Conservation (phyloP, 2,329 filamentous ascomycete genomes). For the Trichophyton verrucosum region DNA sequence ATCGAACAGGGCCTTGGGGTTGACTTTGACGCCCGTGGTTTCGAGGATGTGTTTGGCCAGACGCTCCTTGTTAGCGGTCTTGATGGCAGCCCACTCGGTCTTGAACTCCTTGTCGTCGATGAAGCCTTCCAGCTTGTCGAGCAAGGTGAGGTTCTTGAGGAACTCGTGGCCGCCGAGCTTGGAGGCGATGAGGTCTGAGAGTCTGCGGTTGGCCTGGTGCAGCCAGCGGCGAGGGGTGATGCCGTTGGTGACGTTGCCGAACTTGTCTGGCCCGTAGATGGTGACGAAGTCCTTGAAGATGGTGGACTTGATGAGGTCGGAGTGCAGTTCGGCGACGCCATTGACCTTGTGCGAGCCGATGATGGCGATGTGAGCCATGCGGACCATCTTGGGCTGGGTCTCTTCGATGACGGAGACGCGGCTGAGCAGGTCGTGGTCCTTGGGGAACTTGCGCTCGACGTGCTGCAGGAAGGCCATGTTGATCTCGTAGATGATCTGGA, state of each 20-base stretch:
- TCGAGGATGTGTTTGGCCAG: constrained; percentile 84
- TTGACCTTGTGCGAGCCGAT: constrained; percentile 99
- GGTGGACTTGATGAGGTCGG: constrained; percentile 95
- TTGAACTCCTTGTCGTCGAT: constrained; percentile 81
- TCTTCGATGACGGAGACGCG: constrained; percentile 98
- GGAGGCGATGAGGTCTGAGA: constrained; percentile 83
- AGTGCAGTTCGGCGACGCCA: constrained; percentile 93
- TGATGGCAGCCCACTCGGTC: constrained; percentile 92
- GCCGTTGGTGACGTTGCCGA: constrained; percentile 96
- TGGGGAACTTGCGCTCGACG: constrained; percentile 82
- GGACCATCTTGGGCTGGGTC: constrained; percentile 90
- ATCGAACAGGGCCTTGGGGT: constrained; percentile 81
- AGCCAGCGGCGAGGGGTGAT: constrained; percentile 94
- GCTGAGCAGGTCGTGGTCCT: constrained; percentile 70
- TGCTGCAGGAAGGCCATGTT: constrained; percentile 85
- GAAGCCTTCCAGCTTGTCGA: constrained; percentile 75
- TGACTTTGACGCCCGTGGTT: constrained; percentile 66
- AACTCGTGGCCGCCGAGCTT: constrained; percentile 75
- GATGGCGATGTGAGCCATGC: constrained; percentile 91
- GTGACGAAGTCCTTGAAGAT: constrained; percentile 98
- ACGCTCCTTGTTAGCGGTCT: constrained; percentile 86
- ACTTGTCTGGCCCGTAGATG: constrained; percentile 92
- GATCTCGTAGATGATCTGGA: constrained; percentile 97
- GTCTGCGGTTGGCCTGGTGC: constrained; percentile 86
- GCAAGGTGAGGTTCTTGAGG: constrained; percentile 75